Conservation (phyloP, 139 green algal species). For the Closterium sp. region DNA sequence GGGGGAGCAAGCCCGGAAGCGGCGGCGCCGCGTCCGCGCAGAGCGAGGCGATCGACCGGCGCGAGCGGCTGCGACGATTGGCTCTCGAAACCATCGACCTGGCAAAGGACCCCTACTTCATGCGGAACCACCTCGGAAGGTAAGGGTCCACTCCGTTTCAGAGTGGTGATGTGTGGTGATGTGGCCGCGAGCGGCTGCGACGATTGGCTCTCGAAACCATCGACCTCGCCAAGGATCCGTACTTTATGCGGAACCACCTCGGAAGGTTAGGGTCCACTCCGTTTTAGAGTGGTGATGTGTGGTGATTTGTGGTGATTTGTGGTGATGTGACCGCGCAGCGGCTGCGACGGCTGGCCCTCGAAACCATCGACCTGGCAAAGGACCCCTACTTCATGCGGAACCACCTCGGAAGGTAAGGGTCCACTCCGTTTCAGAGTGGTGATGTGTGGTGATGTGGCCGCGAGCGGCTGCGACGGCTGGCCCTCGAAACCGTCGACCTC, state of each 20-base stretch:
- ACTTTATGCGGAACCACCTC: constrained; percentile 99
- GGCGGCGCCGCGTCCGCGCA: constrained; percentile 45
- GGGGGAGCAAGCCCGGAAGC: constrained; percentile 43
- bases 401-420: no score
- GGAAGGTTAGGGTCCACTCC: constrained; percentile 54
- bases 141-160: not conserved
- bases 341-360: constrained; percentile 88
- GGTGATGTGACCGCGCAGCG: no score
- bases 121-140: constrained; percentile 94
- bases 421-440: no score
- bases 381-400: no score
- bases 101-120: constrained; percentile 98
- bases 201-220: constrained; percentile 97
- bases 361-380: constrained; percentile 97
- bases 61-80: constrained; percentile 89
- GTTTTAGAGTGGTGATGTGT: no score
- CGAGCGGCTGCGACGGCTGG: constrained; percentile 89
- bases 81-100: constrained; percentile 99
- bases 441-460: no score
- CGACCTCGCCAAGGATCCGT: constrained; percentile 96
- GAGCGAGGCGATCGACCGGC: constrained; percentile 80
- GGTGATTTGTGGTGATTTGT: no score
- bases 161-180: no score
- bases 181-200: constrained; percentile 78
- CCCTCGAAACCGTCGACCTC: constrained; percentile 98